These are phyloP conservation scores for Viola odorata DNA, from an alignment of 345 rosid species.

Conservation along the genomic window DNA sequence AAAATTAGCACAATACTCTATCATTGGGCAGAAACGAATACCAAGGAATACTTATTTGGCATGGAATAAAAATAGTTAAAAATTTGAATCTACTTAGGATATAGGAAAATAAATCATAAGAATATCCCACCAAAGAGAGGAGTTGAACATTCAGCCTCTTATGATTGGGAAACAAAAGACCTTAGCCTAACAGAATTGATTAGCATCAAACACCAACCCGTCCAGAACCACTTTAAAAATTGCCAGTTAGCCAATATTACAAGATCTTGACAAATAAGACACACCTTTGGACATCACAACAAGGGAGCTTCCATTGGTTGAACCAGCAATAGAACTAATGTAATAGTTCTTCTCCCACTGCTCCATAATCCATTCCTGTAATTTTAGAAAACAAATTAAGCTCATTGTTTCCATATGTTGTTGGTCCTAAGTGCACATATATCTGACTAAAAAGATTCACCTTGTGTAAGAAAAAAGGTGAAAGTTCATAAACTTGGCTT, in stretches of 20 bases:
- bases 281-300: conserved; percentile 36
- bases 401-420: background rate
- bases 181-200: no score
- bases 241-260: background rate
- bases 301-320: conserved; percentile 30
- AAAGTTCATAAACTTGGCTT: conserved; percentile 24
- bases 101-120: background rate
- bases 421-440: background rate
- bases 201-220: no score
- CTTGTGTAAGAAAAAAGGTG: conserved; percentile 32
- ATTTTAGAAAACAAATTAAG: background rate
- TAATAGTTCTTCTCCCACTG: conserved; percentile 36
- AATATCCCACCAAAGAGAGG: no score
- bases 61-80: no score
- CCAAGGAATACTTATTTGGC: background rate
- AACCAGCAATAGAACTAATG: conserved; percentile 31
- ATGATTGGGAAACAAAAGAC: no score
- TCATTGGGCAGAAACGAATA: background rate
- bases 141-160: no score
- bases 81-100: background rate
- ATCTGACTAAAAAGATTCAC: conserved; percentile 2
- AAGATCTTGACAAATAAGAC: background rate
- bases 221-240: no score
- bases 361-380: conserved; percentile 36
- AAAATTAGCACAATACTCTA: background rate